Percentiles rank a stretch among this genome's conserved stretches.
Evolutionary conservation across 1,284 basidiomycete species (phyloP).

Genomic region (Stygiomarasmius scandens): DNA sequence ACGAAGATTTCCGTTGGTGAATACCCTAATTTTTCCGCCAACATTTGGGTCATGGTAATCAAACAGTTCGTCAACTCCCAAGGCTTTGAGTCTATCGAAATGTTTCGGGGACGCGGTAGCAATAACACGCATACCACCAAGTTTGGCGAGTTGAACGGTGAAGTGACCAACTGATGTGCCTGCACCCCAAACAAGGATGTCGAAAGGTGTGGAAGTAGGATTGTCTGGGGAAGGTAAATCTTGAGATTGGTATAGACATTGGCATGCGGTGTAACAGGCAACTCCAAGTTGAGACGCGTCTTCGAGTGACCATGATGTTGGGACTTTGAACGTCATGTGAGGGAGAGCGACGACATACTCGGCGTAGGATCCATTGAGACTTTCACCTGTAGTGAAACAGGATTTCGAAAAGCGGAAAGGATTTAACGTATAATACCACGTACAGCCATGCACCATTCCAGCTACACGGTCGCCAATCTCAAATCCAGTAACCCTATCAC

Average conservation of each 20-base stretch:
- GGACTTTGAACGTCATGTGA: conserved; percentile 28
- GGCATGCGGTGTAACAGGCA: conserved; percentile 19
- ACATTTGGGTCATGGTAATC: conserved; percentile 34
- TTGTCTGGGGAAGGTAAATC: conserved; percentile 25
- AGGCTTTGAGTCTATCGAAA: conserved; percentile 3
- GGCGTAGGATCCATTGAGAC: conserved; percentile 33
- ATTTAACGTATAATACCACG: conserved; percentile 8
- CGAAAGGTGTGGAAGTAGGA: conserved; percentile 13
- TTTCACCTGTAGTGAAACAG: conserved; percentile 2
- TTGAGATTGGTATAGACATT: conserved; percentile 30
- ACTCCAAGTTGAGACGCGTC: conserved; percentile 32
- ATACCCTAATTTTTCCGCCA: conserved; percentile 24
- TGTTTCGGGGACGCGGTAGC: conserved; percentile 35
- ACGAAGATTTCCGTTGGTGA: conserved; percentile 29
- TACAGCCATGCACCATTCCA: conserved; percentile 31
- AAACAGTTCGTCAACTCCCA: conserved; percentile 41
- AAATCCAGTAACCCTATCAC: conserved; percentile 23
- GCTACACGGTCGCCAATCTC: conserved; percentile 32
- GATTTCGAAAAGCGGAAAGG: not conserved
- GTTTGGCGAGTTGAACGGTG: conserved; percentile 42
- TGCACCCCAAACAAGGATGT: conserved; percentile 38
- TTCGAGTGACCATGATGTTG: conserved; percentile 32
- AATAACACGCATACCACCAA: conserved; percentile 39
- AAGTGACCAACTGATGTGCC: conserved; percentile 38
- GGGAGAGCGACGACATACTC: conserved; percentile 32